Conservation (phyloP, 2,329 filamentous ascomycete genomes). For the Monascus ruber region DNA sequence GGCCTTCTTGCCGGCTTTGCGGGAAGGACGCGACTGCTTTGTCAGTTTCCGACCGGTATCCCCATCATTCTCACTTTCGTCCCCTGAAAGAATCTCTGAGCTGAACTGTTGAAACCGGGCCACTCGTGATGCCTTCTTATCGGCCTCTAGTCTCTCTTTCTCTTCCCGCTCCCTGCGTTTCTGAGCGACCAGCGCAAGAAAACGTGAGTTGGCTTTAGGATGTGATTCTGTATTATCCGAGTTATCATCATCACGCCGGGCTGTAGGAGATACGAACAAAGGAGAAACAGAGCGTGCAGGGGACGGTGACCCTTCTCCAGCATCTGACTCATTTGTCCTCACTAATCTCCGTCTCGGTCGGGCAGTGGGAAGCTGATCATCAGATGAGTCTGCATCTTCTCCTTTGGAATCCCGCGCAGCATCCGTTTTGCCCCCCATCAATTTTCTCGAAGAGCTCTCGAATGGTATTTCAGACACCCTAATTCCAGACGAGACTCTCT, state of each 20-base stretch:
- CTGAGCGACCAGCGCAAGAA: conserved; percentile 60
- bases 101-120: conserved; percentile 22
- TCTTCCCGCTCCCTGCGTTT: conserved; percentile 62
- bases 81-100: conserved; percentile 34
- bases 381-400: conserved; percentile 24
- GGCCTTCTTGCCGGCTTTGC: conserved; percentile 90
- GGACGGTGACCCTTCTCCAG: conserved; percentile 13
- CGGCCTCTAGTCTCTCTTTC: conserved; percentile 46
- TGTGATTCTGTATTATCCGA: conserved; percentile 15
- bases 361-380: conserved; percentile 20
- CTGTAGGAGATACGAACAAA: conserved; percentile 30
- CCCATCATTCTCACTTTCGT: conserved; percentile 48
- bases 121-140: conserved; percentile 26
- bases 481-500: background rate
- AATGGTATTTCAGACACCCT: conserved; percentile 26
- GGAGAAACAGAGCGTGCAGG: conserved; percentile 24
- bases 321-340: conserved; percentile 16
- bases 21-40: conserved; percentile 53
- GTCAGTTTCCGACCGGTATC: conserved; percentile 57
- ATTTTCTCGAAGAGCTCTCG: conserved; percentile 24
- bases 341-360: conserved; percentile 17
- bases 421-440: conserved; percentile 10
- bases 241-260: conserved; percentile 10
- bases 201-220: conserved; percentile 42
- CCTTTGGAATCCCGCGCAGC: conserved; percentile 5